Evolutionary conservation across 352 stramenopile species (phyloP).

Genomic region (Phytophthora capsici): DNA sequence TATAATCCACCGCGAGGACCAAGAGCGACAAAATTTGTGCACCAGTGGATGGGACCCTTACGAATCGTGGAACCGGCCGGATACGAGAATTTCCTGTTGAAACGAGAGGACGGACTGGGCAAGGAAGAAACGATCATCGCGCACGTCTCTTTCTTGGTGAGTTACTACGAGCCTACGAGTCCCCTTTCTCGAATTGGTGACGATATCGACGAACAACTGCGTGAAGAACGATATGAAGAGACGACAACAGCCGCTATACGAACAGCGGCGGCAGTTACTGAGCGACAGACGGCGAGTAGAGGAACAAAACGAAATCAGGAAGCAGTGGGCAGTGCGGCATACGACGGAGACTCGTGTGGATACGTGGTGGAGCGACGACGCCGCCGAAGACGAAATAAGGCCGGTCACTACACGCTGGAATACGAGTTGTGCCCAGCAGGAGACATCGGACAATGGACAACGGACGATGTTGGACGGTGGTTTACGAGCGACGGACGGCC

Average conservation of each 20-base stretch:
- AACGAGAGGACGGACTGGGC: not conserved
- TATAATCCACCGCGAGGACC: not conserved
- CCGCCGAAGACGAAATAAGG: not conserved
- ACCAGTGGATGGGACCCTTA: not conserved
- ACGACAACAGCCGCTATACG: not conserved
- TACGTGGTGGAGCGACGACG: not conserved
- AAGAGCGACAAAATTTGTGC: slow-evolving; percentile 1
- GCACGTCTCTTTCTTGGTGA: not conserved
- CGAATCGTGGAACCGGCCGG: not conserved
- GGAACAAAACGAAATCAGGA: not conserved
- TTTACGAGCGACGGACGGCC: not conserved
- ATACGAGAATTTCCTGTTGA: not conserved
- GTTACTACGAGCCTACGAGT: not conserved
- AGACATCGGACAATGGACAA: not conserved
- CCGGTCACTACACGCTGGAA: slow-evolving; percentile 3
- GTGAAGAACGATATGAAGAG: not conserved
- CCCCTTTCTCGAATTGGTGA: not conserved
- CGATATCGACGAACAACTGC: not conserved
- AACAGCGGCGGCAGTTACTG: not conserved
- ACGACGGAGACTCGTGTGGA: not conserved
- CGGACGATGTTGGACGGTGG: too few relatives aligned
- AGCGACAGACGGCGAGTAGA: not conserved
- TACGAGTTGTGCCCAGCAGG: not conserved
- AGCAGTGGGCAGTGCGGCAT: not conserved
- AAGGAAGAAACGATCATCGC: not conserved